These are phyloP conservation scores for Fusarium fujikuroi DNA, from an alignment of 2,329 filamentous ascomycete species.

Conservation along the genomic window DNA sequence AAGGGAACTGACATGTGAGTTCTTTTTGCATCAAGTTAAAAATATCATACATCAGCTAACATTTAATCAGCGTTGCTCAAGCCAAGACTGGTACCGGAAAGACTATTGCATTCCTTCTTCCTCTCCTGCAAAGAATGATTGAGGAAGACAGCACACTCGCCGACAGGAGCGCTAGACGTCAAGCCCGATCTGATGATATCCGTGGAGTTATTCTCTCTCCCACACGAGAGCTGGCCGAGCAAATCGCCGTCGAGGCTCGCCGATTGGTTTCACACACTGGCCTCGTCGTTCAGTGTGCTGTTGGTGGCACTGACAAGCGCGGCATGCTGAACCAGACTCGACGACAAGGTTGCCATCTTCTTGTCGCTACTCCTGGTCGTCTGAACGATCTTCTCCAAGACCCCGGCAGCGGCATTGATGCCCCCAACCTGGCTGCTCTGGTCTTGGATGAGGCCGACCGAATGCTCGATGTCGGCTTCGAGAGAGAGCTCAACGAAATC, in stretches of 20 bases:
- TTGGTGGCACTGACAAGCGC: constrained; percentile 87
- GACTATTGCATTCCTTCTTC: constrained; percentile 91
- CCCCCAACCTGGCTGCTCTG: constrained; percentile 87
- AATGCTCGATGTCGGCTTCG: constrained; percentile 95
- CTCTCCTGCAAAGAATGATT: constrained; percentile 83
- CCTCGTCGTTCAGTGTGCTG: constrained; percentile 78
- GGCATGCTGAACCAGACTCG: constrained; percentile 75
- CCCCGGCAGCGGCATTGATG: constrained; percentile 67
- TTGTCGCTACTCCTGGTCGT: constrained; percentile 91
- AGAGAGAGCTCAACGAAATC: constrained; percentile 72
- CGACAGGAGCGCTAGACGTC: constrained; percentile 50
- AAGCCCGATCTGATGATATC: constrained; percentile 65
- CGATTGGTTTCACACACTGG: constrained; percentile 74
- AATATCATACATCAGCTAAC: constrained; percentile 28
- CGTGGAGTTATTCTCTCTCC: constrained; percentile 80
- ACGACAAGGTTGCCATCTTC: constrained; percentile 82
- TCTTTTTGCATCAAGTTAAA: not conserved
- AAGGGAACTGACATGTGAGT: constrained; percentile 85
- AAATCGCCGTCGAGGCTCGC: constrained; percentile 82
- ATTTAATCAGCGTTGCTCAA: constrained; percentile 74
- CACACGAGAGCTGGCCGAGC: constrained; percentile 82
- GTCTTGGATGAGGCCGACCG: constrained; percentile 98
- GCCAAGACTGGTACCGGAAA: constrained; percentile 98
- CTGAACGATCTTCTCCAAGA: constrained; percentile 84
- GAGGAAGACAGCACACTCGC: constrained; percentile 70